A percentile compares a stretch with the other conserved stretches of the same genome.
Evolutionary conservation across 176 grass and related monocot genomes (phyloP).

Genomic region (Juncus inflexus): DNA sequence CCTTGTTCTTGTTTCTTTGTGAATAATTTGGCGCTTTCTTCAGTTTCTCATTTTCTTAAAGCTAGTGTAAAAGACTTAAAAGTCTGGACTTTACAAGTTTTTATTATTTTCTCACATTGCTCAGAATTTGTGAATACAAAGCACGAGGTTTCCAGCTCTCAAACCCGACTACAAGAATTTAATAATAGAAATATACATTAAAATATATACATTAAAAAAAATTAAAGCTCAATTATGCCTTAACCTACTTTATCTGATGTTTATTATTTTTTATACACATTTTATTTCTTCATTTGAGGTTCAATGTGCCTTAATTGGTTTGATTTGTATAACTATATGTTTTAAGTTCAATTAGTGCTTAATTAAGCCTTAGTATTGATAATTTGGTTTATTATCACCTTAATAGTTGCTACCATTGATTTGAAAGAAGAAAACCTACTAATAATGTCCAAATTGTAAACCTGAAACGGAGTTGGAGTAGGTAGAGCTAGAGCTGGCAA

Average conservation of each 20-base stretch:
- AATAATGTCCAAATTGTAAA: conserved; percentile 1
- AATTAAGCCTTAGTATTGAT: no score
- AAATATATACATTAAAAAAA: no score
- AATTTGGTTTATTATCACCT: no score
- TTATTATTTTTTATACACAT: no score
- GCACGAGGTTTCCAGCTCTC: conserved; percentile 93
- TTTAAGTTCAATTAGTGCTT: no score
- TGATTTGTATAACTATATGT: no score
- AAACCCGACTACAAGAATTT: conserved; percentile 58
- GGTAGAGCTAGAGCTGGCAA: not conserved
- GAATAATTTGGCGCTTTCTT: conserved; percentile 38
- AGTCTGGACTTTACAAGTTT: conserved; percentile 66
- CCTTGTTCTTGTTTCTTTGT: conserved; percentile 94
- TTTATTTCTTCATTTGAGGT: no score
- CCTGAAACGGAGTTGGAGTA: conserved; percentile 61
- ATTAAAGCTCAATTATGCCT: no score
- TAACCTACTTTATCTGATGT: no score
- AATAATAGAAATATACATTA: not conserved
- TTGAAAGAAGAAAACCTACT: not conserved
- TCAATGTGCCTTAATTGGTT: no score
- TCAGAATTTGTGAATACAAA: conserved; percentile 81
- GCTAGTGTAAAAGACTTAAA: conserved; percentile 66
- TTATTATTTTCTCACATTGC: conserved; percentile 65
- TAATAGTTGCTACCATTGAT: no score
- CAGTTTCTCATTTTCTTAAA: conserved; percentile 78